Percentiles rank a stretch among this genome's conserved stretches.
Evolutionary conservation across 805 yeast genomes (phyloP).

Genomic region (Saturnispora mendoncae): DNA sequence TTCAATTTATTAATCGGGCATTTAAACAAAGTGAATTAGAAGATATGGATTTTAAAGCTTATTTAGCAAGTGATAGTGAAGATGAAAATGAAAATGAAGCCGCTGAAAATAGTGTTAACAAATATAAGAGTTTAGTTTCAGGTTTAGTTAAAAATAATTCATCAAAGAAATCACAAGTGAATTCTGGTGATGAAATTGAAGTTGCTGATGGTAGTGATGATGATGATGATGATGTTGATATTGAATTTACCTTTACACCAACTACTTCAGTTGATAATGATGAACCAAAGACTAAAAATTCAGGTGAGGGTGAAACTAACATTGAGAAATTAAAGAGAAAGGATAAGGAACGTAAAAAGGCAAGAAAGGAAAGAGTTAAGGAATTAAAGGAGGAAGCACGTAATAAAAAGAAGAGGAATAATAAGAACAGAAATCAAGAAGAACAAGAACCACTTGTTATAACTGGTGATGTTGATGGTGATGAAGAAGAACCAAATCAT

Average conservation of each 20-base stretch:
- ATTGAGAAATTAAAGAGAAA: slow-evolving; percentile 75
- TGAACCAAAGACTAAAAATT: slow-evolving; percentile 33
- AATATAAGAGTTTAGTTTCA: slow-evolving; percentile 3
- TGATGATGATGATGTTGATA: slow-evolving; percentile 62
- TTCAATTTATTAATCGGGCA: slow-evolving; percentile 64
- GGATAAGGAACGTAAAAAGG: slow-evolving; percentile 86
- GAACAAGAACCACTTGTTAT: slow-evolving; percentile 60
- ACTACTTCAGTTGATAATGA: slow-evolving; percentile 11
- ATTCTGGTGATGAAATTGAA: slow-evolving; percentile 11
- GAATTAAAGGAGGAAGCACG: slow-evolving; percentile 47
- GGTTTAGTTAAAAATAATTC: slow-evolving; percentile 2
- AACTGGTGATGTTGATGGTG: slow-evolving; percentile 62
- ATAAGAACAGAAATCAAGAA: slow-evolving; percentile 27
- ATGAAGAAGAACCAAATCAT: slow-evolving; percentile 47
- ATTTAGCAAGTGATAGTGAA: slow-evolving; percentile 72
- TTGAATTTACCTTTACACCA: slow-evolving; percentile 87
- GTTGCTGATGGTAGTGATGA: slow-evolving; percentile 27
- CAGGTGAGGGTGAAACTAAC: slow-evolving; percentile 44
- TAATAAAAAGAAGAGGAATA: slow-evolving; percentile 28
- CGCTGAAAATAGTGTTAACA: not conserved
- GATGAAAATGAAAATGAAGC: slow-evolving; percentile 40
- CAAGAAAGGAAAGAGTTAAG: slow-evolving; percentile 70
- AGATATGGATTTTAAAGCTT: slow-evolving; percentile 88
- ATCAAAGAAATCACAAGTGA: not conserved
- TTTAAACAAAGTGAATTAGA: slow-evolving; percentile 84